Base-by-base conservation (phyloP, 202 grass and related monocot species). In the Cymbopogon flexuosus region DNA sequence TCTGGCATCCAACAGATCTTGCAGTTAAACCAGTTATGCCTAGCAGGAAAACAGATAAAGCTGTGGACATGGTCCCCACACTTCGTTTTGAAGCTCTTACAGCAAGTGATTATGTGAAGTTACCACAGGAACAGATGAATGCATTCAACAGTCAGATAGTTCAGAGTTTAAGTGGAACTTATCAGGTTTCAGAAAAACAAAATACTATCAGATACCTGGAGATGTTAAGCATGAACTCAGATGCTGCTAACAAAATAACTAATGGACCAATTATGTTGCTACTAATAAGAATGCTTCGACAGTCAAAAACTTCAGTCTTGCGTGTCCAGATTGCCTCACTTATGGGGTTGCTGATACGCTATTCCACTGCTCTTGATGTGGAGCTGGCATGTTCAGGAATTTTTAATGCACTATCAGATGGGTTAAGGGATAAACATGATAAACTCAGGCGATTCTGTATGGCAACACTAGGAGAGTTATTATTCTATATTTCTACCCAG, bases 1-100 rank as follows among this genome's bases (percentile, higher is more conserved):
- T 98, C 66, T 98, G 95, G 95, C 95, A 98, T 75, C 86, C 84
- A 21, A 88, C 92, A 75, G 95, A 98, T 82, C 92, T 98, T 58
- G 86, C 83, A 76, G 95, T 98, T 68, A 98, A 98, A 84, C 95
- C 95, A 75, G 92, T 98, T 63, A 98, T 98, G 95, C 92, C 92
- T 16, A 84, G 87, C 75, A 92, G 83, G 81, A 98, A 98, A 88
- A 73, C 81, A 76, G 92, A 97, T 79, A 94, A 86, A 87, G 81
- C 68, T 89, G 49, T 75, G 75, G 90, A 92, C 41, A 71, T 41
- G 24, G 33, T 89, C 36, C 77, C 71, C 16, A 72, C 58, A 51
- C 90, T 95, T 80, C 92, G 88, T 80, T 98, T 94, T 76, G 90
- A 91, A 83, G 67, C 84, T 73, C 73, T 98, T 82, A 67, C 84